These are phyloP conservation scores for Pulicaria dysenterica DNA, from an alignment of 129 eudicot genomes.

Conservation along the genomic window DNA sequence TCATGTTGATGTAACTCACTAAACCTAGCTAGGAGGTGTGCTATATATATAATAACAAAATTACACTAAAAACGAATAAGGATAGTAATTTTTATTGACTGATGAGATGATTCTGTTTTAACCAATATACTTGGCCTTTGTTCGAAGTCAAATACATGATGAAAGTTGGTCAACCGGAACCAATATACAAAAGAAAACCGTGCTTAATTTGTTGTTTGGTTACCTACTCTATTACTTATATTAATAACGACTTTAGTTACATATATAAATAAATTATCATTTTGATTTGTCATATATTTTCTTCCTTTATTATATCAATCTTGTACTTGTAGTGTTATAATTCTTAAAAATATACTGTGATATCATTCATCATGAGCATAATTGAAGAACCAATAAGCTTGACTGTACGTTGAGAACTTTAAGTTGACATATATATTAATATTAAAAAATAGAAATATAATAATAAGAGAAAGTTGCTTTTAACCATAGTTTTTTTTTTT, in stretches of 20 bases:
- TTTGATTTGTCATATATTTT: background rate
- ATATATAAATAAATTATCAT: background rate
- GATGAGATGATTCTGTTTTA: background rate
- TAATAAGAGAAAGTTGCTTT: background rate
- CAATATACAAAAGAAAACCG: constrained; percentile 23
- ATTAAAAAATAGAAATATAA: background rate
- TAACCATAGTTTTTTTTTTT: too few species aligned
- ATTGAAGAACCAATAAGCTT: background rate
- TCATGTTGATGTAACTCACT: too few species aligned
- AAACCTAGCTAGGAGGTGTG: too few species aligned
- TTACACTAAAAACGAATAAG: too few species aligned
- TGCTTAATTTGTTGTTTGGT: constrained; percentile 20
- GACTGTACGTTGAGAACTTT: background rate
- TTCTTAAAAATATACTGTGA: background rate
- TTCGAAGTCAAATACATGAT: constrained; percentile 24
- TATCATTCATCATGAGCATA: constrained; percentile 7
- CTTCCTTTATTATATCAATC: background rate
- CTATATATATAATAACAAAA: too few species aligned
- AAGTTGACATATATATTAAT: background rate
- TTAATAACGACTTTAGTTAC: background rate
- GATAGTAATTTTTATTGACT: too few species aligned
- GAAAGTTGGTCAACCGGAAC: constrained; percentile 26
- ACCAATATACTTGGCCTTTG: background rate
- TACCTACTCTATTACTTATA: constrained; percentile 23
- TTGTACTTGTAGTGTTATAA: background rate